Percentiles rank a stretch among this genome's conserved stretches.
Evolutionary conservation across 23 red algal genomes (phyloP).

Genomic region (Gracilariopsis chorda): DNA sequence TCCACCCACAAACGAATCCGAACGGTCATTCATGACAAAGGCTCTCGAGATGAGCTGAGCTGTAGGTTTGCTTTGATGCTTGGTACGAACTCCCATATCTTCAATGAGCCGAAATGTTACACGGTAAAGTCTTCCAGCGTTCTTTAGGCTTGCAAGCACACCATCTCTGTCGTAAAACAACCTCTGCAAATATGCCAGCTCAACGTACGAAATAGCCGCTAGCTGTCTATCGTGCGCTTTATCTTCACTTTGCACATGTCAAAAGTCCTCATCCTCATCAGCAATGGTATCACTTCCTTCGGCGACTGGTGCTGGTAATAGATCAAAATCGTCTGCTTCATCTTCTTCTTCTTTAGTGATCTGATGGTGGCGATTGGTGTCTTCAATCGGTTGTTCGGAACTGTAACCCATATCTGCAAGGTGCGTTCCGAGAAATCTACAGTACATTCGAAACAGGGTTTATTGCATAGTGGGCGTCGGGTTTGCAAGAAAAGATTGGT

Average conservation of each 20-base stretch:
- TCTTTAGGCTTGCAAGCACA: neutral
- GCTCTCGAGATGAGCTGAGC: slow-evolving; percentile 58
- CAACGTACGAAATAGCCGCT: neutral
- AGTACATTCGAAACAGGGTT: neutral
- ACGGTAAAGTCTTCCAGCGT: neutral
- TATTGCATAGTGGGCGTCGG: neutral
- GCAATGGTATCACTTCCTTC: neutral
- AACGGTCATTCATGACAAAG: no score
- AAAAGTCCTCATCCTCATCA: neutral
- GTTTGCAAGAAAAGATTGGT: neutral
- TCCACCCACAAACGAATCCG: no score
- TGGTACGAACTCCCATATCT: slow-evolving; percentile 64
- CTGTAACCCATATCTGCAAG: neutral
- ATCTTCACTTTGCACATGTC: neutral
- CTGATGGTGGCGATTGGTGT: neutral
- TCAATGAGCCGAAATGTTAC: slow-evolving; percentile 13
- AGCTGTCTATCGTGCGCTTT: neutral
- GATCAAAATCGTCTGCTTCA: neutral
- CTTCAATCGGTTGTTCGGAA: no score
- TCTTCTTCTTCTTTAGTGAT: neutral
- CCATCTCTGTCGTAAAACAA: slow-evolving; percentile 30
- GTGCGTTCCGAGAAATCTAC: slow-evolving; percentile 16
- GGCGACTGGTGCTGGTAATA: neutral
- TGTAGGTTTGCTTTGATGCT: slow-evolving; percentile 54
- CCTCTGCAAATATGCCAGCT: neutral